phyloP scores from a whole-genome alignment of 208 protist genomes.

The Acanthamoeba sp. region DNA sequence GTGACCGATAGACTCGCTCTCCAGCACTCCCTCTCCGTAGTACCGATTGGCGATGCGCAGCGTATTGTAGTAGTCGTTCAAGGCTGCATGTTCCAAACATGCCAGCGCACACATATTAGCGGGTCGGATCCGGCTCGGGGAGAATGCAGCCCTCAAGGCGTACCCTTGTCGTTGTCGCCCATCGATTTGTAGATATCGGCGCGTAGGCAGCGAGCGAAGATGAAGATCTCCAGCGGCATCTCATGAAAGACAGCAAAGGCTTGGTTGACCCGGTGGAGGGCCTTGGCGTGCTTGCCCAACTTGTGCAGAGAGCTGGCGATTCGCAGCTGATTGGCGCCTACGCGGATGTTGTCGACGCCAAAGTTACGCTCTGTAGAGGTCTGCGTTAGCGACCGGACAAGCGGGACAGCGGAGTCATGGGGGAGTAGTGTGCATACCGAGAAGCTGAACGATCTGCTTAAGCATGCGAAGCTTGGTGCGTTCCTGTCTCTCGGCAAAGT shows the following conservation, averaged over 20 bases:
- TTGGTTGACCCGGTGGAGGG: neutral
- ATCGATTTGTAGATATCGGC: neutral
- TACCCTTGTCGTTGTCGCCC: neutral
- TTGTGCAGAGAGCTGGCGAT: constrained; percentile 2
- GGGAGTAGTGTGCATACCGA: neutral
- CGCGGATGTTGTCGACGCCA: neutral
- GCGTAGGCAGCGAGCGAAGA: constrained; percentile 14
- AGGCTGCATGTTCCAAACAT: neutral
- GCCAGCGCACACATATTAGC: neutral
- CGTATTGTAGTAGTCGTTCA: constrained; percentile 55
- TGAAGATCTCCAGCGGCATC: constrained; percentile 18
- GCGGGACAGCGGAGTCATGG: neutral
- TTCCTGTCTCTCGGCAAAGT: neutral
- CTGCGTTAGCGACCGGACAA: no score
- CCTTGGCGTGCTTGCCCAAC: neutral
- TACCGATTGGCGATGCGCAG: neutral
- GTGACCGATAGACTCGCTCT: constrained; percentile 22
- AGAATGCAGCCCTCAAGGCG: neutral
- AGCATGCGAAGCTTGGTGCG: constrained; percentile 3
- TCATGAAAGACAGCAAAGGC: neutral
- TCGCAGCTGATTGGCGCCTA: neutral
- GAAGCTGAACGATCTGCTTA: neutral
- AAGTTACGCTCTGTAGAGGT: neutral
- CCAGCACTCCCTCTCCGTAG: constrained; percentile 30
- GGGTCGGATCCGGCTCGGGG: neutral